Base-by-base conservation (phyloP, 2,329 filamentous ascomycete species). In the Metarhizium sp. region DNA sequence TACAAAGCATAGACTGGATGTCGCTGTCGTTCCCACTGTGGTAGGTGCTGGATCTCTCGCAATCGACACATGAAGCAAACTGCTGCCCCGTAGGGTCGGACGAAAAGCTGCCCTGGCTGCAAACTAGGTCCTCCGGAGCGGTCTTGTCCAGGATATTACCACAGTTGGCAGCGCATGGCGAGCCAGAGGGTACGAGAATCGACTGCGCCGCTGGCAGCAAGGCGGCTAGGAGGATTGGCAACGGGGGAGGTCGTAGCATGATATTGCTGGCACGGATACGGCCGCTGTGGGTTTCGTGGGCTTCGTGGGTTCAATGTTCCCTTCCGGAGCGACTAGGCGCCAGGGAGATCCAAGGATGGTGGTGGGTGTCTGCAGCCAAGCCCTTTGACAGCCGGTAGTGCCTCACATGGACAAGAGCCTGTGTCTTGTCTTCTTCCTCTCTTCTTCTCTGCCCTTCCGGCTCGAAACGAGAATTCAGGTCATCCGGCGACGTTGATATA, bases 1-100 rank as follows among this genome's bases (percentile, higher is more conserved):
- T 68, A 85, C 81, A 85, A 16, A 85, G 67, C 52, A 77, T 69
- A 58, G 73, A 77, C 59, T 81, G 72, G 11, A 78, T 67, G 60
- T 86, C 82, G 1, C 80, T 78, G 55, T 75, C 60, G 14, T 72
- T 73, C 18, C 69, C 64, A 6, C 67, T 61, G n/a, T 59, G 77
- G 14, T 71, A 82, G 4, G 68, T 66, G 66, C 82, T 85, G 2
- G 62, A 65, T 32, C 76, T 62, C 60, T 84, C 73, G 65, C 81
- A 84, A 42, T 71, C 64, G 48, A 82, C 64, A 61, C 81, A 84
- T 20, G 70, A 68, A 60, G 78, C 65, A 59, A 76, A 81, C 45
- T 82, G 73, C n/a, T 71, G 69, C 6, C 79, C 79, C 4, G 68
- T 60, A 2, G 56, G 51, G 1, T 73, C 66, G 7, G 64, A 69